Percentiles rank a stretch among this genome's conserved stretches.
These are phyloP conservation scores for Tricholoma terreum DNA, from an alignment of 768 basidiomycete genomes.

Conservation along the genomic window DNA sequence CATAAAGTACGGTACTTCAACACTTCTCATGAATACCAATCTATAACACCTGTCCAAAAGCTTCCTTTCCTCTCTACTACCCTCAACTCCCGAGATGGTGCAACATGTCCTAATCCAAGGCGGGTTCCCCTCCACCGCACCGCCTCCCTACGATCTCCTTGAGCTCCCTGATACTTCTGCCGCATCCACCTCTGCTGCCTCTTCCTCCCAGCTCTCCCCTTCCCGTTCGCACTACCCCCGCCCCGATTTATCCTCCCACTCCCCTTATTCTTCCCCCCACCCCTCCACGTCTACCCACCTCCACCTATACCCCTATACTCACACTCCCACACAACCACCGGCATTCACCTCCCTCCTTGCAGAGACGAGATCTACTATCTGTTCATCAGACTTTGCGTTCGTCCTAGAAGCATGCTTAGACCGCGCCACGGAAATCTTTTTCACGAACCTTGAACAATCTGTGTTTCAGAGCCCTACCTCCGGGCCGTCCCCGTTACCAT, in stretches of 20 bases:
- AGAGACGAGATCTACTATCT: slow-evolving; percentile 63
- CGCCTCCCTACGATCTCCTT: slow-evolving; percentile 27
- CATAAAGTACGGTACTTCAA: slow-evolving; percentile 46
- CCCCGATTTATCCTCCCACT: slow-evolving; percentile 8
- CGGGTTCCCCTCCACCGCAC: slow-evolving; percentile 39
- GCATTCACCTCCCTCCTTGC: slow-evolving; percentile 62
- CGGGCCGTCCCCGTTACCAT: slow-evolving; percentile 11
- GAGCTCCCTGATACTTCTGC: slow-evolving; percentile 14
- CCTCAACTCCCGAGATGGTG: slow-evolving; percentile 67
- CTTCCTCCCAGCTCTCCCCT: slow-evolving; percentile 15
- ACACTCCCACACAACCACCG: slow-evolving; percentile 30
- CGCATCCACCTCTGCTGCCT: slow-evolving; percentile 13
- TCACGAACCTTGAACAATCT: slow-evolving; percentile 59
- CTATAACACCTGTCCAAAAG: slow-evolving; percentile 29
- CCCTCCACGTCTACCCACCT: slow-evolving; percentile 15
- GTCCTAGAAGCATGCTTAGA: slow-evolving; percentile 77
- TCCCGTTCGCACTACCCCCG: slow-evolving; percentile 9
- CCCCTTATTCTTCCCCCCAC: slow-evolving; percentile 17
- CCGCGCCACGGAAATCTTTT: slow-evolving; percentile 59
- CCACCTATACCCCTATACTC: slow-evolving; percentile 20
- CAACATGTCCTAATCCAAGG: slow-evolving; percentile 69
- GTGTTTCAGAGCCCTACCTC: slow-evolving; percentile 46
- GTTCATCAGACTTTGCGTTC: slow-evolving; percentile 64
- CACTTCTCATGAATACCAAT: slow-evolving; percentile 1
- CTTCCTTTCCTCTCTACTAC: slow-evolving; percentile 73